phyloP scores from a whole-genome alignment of 805 yeast genomes.

The Candida nanaspora region DNA sequence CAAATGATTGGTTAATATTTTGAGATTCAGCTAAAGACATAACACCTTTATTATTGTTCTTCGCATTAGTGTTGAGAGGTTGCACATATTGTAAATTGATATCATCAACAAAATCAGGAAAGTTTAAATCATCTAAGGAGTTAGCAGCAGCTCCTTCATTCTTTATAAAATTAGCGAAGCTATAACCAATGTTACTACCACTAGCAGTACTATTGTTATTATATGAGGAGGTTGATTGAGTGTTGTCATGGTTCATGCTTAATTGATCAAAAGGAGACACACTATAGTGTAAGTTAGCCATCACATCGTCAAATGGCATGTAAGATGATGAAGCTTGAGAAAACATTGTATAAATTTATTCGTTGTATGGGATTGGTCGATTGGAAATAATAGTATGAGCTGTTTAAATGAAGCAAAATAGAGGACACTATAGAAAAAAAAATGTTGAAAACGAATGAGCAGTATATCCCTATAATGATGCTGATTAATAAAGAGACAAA shows the following conservation, averaged over 20 bases:
- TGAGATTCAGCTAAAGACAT: not conserved
- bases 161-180: too few species aligned
- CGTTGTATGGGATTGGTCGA: too few species aligned
- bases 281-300: not conserved
- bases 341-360: not conserved
- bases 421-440: too few species aligned
- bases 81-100: not conserved
- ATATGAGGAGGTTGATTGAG: not conserved
- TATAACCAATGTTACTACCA: not conserved
- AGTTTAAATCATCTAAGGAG: not conserved
- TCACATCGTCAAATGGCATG: not conserved
- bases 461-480: too few species aligned
- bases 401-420: too few species aligned
- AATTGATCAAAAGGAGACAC: not conserved
- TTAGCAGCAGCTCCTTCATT: not conserved
- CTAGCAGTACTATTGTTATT: not conserved
- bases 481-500: too few species aligned
- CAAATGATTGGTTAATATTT: not conserved
- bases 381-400: too few species aligned
- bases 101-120: not conserved
- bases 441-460: too few species aligned
- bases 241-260: not conserved
- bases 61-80: not conserved
- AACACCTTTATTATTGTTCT: not conserved
- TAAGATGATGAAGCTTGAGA: not conserved